Evolutionary conservation across 352 stramenopile genomes (phyloP).

Genomic region (Phytopythium boreale): DNA sequence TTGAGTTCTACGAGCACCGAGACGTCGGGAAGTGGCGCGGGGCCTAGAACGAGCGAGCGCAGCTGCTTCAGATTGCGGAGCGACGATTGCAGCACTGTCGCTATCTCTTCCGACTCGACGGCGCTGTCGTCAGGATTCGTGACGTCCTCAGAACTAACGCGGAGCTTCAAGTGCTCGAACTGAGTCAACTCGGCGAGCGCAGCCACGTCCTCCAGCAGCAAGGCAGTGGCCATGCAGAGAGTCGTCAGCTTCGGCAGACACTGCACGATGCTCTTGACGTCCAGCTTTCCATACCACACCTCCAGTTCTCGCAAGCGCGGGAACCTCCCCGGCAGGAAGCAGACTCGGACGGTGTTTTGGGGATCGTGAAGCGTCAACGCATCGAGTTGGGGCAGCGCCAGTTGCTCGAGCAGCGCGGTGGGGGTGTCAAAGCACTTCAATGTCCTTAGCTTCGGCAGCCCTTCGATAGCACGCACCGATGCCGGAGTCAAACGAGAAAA

Average conservation of each 20-base stretch:
- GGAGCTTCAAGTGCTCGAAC: not conserved
- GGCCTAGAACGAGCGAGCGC: not conserved
- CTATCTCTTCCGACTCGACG: too few species aligned
- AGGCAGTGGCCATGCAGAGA: not conserved
- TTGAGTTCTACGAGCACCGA: not conserved
- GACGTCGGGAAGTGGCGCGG: not conserved
- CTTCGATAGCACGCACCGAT: not conserved
- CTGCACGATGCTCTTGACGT: not conserved
- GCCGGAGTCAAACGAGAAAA: not conserved
- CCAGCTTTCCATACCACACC: not conserved
- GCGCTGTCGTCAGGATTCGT: not conserved
- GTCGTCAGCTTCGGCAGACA: not conserved
- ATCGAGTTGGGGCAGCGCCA: not conserved
- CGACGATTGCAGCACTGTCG: not conserved
- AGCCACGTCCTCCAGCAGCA: not conserved
- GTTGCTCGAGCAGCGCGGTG: not conserved
- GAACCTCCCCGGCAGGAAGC: not conserved
- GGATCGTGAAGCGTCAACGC: not conserved
- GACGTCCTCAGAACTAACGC: not conserved
- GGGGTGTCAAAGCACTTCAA: not conserved
- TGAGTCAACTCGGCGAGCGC: not conserved
- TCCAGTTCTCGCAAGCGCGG: not conserved
- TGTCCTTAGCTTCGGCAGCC: not conserved
- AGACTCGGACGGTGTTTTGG: not conserved
- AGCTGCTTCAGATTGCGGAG: not conserved